Evolutionary conservation across 345 rosid genomes (phyloP), one percentile per base, ranked within the genome.

Genomic region (Bretschneidera sinensis): DNA sequence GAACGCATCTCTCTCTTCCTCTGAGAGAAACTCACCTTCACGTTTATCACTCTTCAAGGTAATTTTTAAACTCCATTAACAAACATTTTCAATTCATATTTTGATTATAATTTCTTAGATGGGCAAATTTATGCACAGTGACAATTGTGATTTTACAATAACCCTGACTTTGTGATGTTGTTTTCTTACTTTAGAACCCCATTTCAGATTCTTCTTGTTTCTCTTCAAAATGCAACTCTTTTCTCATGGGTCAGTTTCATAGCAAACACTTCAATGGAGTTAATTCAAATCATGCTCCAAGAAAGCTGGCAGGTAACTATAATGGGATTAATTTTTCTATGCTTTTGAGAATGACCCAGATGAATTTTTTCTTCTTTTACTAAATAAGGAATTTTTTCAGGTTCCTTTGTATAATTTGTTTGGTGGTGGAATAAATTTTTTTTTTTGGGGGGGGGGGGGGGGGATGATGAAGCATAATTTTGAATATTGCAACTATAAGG

Each of bases 191-290:
- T 24, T 55, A 85, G 96, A 83, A 67, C 7, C 60, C 81, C 34
- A 54, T 59, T 75, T 74, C 83, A 67, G 71, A 64, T 78, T 79
- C 61, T 34, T 48, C 33, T 31, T 71, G 73, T 24, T 80, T 81
- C 52, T 74, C 79, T 70, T 76, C 84, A 17, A 84, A 68, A 64
- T 66, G 66, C 67, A 77, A 57, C 43, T 57, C 62, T 55, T 84
- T 84, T 63, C 62, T 76, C 35, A 64, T 79, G 58, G 84, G 83
- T 24, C 86, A 73, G 14, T 82, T 76, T 19, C 62, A 31, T 73
- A 65, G 45, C 60, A 65, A 66, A 43, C 60, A 51, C 25, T 62
- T 71, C 24, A 57, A 70, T 43, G 54, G 24, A 18, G 24, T 58
- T 62, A 75, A 65, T 35, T 65, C 65, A 5, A 68, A 59, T 53